Percentiles rank a stretch among this genome's conserved stretches.
These are phyloP conservation scores for Trichoderma koningii DNA, from an alignment of 2,329 filamentous ascomycete genomes.

Conservation along the genomic window DNA sequence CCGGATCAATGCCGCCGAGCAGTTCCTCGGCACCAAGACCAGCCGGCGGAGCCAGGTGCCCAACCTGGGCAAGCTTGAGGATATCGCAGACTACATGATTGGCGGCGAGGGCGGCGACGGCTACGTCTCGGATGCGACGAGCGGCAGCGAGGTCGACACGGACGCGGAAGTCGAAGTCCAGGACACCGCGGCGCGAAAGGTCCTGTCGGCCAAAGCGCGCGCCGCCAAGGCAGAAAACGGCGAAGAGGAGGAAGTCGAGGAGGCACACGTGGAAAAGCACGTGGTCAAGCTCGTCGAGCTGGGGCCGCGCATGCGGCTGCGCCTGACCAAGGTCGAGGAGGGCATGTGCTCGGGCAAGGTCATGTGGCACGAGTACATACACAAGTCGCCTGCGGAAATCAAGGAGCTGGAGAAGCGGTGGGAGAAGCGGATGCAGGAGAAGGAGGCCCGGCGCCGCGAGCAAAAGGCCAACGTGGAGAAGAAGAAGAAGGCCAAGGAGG, in stretches of 20 bases:
- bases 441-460: constrained; percentile 76
- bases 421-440: constrained; percentile 75
- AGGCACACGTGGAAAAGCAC: constrained; percentile 72
- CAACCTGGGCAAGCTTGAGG: constrained; percentile 85
- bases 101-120: constrained; percentile 73
- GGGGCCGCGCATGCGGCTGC: constrained; percentile 83
- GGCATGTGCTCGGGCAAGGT: constrained; percentile 85
- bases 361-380: constrained; percentile 96
- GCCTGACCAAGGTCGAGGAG: constrained; percentile 94
- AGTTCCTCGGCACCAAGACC: constrained; percentile 63
- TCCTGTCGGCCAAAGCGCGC: constrained; percentile 56
- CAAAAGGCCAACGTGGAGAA: constrained; percentile 90
- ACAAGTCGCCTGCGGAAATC: constrained; percentile 78
- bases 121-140: constrained; percentile 82
- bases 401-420: constrained; percentile 79
- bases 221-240: constrained; percentile 44
- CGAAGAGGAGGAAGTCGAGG: constrained; percentile 50
- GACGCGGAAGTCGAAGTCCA: constrained; percentile 92
- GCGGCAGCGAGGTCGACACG: constrained; percentile 89
- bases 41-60: constrained; percentile 71
- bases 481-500: constrained; percentile 62
- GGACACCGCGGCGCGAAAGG: constrained; percentile 63
- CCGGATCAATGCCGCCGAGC: constrained; percentile 82
- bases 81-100: constrained; percentile 93
- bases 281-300: constrained; percentile 91